Conservation (phyloP, 2,329 filamentous ascomycete genomes). For the Pseudocercospora fijiensis region DNA sequence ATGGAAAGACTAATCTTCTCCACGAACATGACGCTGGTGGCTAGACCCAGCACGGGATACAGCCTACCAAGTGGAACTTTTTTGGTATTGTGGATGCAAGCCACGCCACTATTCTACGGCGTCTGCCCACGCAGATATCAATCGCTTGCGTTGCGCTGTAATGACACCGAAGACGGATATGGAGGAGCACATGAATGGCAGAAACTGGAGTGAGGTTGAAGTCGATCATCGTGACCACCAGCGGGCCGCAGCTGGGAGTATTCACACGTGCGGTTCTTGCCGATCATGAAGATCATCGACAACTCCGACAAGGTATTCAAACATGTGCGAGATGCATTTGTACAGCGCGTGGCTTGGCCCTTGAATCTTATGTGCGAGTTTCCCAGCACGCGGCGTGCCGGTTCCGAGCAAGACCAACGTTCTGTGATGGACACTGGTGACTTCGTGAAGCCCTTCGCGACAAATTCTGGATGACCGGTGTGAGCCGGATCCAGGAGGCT, state of each 20-base stretch:
- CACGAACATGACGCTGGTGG: neutral
- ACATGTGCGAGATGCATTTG: neutral
- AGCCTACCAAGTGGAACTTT: neutral
- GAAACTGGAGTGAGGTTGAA: neutral
- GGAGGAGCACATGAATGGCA: neutral
- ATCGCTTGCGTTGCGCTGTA: neutral
- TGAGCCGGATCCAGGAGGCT: neutral
- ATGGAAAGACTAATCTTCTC: neutral
- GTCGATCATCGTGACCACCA: neutral
- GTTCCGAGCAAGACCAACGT: neutral
- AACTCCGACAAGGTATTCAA: neutral
- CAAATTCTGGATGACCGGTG: neutral
- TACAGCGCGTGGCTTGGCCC: neutral
- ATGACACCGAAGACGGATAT: neutral
- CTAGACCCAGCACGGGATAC: neutral
- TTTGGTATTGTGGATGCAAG: neutral
- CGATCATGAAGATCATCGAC: neutral
- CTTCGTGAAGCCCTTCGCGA: neutral
- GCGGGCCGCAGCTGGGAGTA: neutral
- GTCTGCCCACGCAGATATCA: neutral
- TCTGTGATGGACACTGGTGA: neutral
- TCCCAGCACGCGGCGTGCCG: neutral
- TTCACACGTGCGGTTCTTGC: neutral
- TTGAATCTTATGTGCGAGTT: neutral
- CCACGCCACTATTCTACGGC: too few species aligned